A percentile compares a stretch with the other conserved stretches of the same genome.
These are phyloP conservation scores for Neonectria neomacrospora DNA, from an alignment of 2,329 filamentous ascomycete species.

Conservation along the genomic window DNA sequence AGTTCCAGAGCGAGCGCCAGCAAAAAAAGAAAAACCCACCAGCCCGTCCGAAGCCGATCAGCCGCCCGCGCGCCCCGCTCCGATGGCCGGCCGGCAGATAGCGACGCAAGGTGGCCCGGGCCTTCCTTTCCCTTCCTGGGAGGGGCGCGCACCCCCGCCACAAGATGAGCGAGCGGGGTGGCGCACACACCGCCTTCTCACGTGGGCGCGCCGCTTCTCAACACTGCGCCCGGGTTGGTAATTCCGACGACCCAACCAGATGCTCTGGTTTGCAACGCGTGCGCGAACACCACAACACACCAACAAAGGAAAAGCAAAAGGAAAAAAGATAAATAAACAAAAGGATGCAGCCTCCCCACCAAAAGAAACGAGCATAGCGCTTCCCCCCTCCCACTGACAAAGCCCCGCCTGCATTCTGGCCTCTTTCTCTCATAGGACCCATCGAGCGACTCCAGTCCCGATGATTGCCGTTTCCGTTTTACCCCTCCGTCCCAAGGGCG, in stretches of 20 bases:
- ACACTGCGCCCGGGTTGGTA: neutral
- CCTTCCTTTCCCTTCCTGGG: slow-evolving; percentile 3
- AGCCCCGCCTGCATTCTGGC: neutral
- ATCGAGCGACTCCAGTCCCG: neutral
- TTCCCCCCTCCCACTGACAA: neutral
- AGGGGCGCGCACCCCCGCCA: slow-evolving; percentile 1
- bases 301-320: neutral
- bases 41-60: slow-evolving; percentile 14
- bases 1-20: neutral
- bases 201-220: slow-evolving; percentile 14
- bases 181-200: slow-evolving; percentile 25
- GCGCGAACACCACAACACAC: slow-evolving; percentile 15
- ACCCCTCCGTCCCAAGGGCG: slow-evolving; percentile 20
- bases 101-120: slow-evolving; percentile 25
- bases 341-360: neutral
- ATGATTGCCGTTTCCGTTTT: slow-evolving; percentile 8
- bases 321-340: slow-evolving; percentile 21
- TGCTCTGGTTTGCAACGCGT: slow-evolving; percentile 15
- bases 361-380: slow-evolving; percentile 13
- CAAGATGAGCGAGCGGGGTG: slow-evolving; percentile 22
- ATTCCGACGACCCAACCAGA: slow-evolving; percentile 18
- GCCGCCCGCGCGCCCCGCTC: slow-evolving; percentile 28
- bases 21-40: neutral
- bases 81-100: slow-evolving; percentile 35
- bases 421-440: neutral